A percentile compares a stretch with the other conserved stretches of the same genome.
phyloP scores from a whole-genome alignment of 495 filamentous ascomycete species.

The Penicillium longicatenatum region DNA sequence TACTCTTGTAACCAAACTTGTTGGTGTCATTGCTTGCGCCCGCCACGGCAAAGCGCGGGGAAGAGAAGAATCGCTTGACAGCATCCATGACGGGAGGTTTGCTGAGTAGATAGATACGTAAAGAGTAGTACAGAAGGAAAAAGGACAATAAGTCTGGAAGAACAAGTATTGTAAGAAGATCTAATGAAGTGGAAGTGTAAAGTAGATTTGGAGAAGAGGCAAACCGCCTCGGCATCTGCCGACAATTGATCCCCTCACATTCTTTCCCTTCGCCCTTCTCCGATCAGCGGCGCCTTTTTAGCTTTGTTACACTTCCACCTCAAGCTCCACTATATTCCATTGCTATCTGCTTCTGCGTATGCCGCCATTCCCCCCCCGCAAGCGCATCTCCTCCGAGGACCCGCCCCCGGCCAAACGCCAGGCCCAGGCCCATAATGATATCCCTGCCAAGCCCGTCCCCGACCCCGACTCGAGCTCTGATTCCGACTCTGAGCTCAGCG shows the following conservation, averaged over 20 bases:
- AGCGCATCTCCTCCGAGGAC: constrained; percentile 56
- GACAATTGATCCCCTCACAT: constrained; percentile 4
- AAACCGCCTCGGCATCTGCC: constrained; percentile 26
- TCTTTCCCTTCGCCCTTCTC: constrained; percentile 8
- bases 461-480: constrained; percentile 44
- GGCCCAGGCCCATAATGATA: constrained; percentile 18
- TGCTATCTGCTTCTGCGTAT: constrained; percentile 31
- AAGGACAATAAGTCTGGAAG: not conserved
- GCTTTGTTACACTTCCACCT: not conserved
- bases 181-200: not conserved
- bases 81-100: constrained; percentile 39
- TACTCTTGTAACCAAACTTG: constrained; percentile 93
- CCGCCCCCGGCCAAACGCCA: constrained; percentile 69
- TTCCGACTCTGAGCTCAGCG: constrained; percentile 65
- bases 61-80: constrained; percentile 79
- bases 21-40: constrained; percentile 80
- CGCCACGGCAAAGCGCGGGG: constrained; percentile 83
- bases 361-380: constrained; percentile 56
- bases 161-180: not conserved
- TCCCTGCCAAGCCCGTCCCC: constrained; percentile 11
- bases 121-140: constrained; percentile 1
- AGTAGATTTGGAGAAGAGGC: not conserved
- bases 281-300: not conserved
- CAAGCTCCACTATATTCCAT: constrained; percentile 1
- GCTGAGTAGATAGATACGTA: not conserved